Evolutionary conservation across 192 early-diverging fungal species (phyloP).

Genomic region (Umbelopsis sp.): DNA sequence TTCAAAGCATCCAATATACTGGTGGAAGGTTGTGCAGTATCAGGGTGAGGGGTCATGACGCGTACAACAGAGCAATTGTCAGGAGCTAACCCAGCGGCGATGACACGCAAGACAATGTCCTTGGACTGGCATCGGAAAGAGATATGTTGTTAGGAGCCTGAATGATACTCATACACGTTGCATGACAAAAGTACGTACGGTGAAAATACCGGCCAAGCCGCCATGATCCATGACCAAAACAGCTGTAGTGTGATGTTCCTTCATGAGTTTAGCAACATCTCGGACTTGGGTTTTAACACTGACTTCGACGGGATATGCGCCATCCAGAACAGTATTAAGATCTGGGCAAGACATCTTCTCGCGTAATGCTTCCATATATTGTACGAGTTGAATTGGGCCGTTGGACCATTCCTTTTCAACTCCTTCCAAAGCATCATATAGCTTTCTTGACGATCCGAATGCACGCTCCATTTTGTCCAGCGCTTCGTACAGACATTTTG

Average conservation of each 20-base stretch:
- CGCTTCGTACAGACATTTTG: constrained; percentile 81
- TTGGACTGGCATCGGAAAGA: constrained; percentile 60
- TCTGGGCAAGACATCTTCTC: constrained; percentile 90
- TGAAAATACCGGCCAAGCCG: constrained; percentile 77
- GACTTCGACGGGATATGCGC: constrained; percentile 58
- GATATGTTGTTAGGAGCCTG: not conserved
- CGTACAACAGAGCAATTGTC: constrained; percentile 87
- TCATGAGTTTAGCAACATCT: constrained; percentile 75
- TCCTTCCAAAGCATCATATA: constrained; percentile 78
- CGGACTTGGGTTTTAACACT: constrained; percentile 66
- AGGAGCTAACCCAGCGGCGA: constrained; percentile 83
- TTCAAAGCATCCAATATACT: constrained; percentile 77
- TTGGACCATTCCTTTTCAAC: constrained; percentile 76
- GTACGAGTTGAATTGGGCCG: constrained; percentile 58
- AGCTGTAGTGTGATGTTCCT: constrained; percentile 70
- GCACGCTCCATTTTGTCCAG: constrained; percentile 83
- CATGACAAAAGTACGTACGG: constrained; percentile 32
- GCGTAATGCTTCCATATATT: constrained; percentile 67
- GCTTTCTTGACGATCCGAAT: constrained; percentile 71
- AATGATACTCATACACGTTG: not conserved
- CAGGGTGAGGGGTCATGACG: constrained; percentile 92
- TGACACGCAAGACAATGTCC: constrained; percentile 82
- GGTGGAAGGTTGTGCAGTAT: constrained; percentile 65
- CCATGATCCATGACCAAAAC: constrained; percentile 69
- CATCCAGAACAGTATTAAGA: constrained; percentile 77